Evolutionary conservation across 805 yeast species (phyloP).

Genomic region (Cyberlindnera nakhonratchasimensis): DNA sequence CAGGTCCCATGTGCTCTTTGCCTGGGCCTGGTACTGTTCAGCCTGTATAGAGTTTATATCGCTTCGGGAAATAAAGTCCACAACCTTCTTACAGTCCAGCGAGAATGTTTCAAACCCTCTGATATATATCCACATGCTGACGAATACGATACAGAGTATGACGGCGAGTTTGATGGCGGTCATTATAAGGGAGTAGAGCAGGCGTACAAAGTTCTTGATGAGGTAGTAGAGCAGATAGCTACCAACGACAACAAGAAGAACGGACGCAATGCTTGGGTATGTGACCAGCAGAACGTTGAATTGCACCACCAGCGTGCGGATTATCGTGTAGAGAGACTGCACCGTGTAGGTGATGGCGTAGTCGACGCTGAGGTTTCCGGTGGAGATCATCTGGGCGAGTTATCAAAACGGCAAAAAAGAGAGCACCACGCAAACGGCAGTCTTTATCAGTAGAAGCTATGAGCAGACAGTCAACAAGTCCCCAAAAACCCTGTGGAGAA

Average conservation of each 20-base stretch:
- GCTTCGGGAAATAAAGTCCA: neutral
- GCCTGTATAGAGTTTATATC: neutral
- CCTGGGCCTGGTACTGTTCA: conserved; percentile 1
- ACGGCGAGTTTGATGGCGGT: conserved; percentile 30
- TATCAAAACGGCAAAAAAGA: neutral
- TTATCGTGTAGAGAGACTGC: neutral
- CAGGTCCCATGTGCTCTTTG: neutral
- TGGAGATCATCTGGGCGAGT: conserved; percentile 9
- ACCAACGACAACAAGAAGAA: conserved; percentile 20
- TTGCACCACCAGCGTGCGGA: neutral
- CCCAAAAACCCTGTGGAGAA: too few relatives aligned
- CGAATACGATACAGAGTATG: conserved; percentile 17
- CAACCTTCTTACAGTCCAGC: neutral
- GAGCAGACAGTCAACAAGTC: neutral
- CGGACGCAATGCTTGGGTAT: conserved; percentile 32
- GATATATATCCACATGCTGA: conserved; percentile 29
- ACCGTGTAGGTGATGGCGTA: conserved; percentile 17
- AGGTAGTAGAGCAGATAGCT: conserved; percentile 28
- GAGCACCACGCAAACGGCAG: too few relatives aligned
- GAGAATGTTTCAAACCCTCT: conserved; percentile 28
- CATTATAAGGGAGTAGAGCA: conserved; percentile 19
- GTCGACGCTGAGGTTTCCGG: conserved; percentile 25
- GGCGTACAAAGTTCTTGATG: conserved; percentile 28
- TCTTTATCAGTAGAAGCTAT: too few relatives aligned
- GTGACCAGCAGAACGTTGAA: conserved; percentile 23